These are phyloP conservation scores for Triangularia setosa DNA, from an alignment of 2,329 filamentous ascomycete species.

Conservation along the genomic window DNA sequence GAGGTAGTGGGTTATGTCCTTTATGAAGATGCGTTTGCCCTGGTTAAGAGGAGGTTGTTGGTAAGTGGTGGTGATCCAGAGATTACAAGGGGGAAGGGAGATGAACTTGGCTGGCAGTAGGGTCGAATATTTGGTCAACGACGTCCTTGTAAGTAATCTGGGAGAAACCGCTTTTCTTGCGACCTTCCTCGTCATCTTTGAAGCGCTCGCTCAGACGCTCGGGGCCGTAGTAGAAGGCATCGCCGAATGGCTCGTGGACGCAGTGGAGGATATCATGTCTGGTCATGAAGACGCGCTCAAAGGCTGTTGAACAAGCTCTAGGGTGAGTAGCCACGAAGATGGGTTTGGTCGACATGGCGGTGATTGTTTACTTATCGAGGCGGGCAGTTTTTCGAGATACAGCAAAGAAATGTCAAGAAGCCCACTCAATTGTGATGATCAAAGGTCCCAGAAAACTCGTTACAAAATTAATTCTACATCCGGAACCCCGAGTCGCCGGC, in stretches of 20 bases:
- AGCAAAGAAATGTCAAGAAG: neutral
- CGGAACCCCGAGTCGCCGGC: neutral
- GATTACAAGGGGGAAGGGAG: neutral
- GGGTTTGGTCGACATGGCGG: conserved; percentile 56
- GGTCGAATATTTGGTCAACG: conserved; percentile 65
- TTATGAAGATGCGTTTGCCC: conserved; percentile 86
- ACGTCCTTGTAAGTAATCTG: conserved; percentile 72
- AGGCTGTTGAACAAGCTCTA: conserved; percentile 91
- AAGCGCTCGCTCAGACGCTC: conserved; percentile 81
- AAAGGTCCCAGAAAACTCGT: neutral
- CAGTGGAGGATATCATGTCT: conserved; percentile 75
- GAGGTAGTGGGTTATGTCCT: conserved; percentile 94
- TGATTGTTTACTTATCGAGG: neutral
- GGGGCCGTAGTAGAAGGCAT: conserved; percentile 93
- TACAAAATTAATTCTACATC: neutral
- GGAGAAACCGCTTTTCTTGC: conserved; percentile 61
- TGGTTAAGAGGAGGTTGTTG: conserved; percentile 51
- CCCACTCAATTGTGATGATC: neutral
- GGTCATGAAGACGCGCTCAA: conserved; percentile 98
- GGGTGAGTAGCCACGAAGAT: conserved; percentile 95
- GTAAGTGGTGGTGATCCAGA: neutral
- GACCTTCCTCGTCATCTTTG: conserved; percentile 57
- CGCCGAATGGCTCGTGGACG: conserved; percentile 93
- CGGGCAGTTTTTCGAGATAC: neutral
- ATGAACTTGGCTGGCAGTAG: conserved; percentile 68